Evolutionary conservation across 495 filamentous ascomycete species (phyloP), one percentile per base, ranked within the genome.

Genomic region (Penicillium dipodomyicola): DNA sequence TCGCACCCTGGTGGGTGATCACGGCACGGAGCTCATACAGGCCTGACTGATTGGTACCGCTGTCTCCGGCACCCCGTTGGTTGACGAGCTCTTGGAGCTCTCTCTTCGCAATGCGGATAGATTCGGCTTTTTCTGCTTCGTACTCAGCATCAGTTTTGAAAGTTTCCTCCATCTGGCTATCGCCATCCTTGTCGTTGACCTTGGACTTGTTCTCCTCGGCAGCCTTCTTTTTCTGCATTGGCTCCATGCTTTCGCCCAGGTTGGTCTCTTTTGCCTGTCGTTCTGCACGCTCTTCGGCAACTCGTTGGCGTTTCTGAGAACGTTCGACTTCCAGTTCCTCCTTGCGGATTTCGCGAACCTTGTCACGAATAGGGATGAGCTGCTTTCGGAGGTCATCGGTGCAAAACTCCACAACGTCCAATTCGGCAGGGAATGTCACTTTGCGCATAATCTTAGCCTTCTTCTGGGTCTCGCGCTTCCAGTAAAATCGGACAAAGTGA

Each of bases 361-460:
- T 95, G 74, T 98, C 95, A 44, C 94, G 83, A 32, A 97, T 85
- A 4, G 94, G 94, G 49, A 97, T 78, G 40, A 98, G 82, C 59
- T 87, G 82, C 63, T 89, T 85, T 68, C 82, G 84, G 45, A 98
- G 80, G 52, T 94, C 85, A 39, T 97, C 92, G 49, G 92, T 91
- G 68, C 94, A 98, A 74, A 93, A 97, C 65, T 98, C 94, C 10
- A 96, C 88, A 4, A 87, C 86, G 69, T 98, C 94, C 23, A 98
- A 77, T 72, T 98, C 95, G 45, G 86, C 83, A 17, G 92, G 93
- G 71, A 98, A 98, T 0, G 90, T 91, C 43, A 98, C 94, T 72
- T 97, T 98, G 62, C 92, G 88, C 92, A 98, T 92, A 65, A 98
- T 98, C 82, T 98, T 98, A 52, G 92, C 91, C 77, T 98, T 98